Evolutionary conservation across 2,329 filamentous ascomycete species (phyloP).

Genomic region (Capronia coronata): DNA sequence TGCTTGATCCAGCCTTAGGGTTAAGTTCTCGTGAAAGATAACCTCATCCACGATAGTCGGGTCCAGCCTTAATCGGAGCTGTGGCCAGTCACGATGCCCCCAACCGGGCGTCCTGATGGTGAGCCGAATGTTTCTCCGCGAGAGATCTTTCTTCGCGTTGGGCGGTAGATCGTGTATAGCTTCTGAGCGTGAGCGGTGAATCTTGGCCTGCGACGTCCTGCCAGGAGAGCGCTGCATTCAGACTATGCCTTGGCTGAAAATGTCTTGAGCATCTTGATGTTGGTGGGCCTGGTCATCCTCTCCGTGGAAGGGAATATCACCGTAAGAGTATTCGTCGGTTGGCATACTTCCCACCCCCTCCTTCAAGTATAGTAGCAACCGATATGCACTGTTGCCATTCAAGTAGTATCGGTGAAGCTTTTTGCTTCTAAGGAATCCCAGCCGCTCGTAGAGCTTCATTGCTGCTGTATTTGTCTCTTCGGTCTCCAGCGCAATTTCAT

Average conservation of each 20-base stretch:
- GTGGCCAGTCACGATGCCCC: background rate
- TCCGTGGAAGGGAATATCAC: conserved; percentile 21
- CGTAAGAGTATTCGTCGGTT: conserved; percentile 33
- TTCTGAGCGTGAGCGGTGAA: too few relatives aligned
- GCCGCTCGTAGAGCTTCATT: conserved; percentile 83
- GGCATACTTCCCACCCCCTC: conserved; percentile 46
- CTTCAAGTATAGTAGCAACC: conserved; percentile 75
- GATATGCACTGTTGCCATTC: conserved; percentile 91
- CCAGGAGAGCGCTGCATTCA: conserved; percentile 2
- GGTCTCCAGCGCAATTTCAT: conserved; percentile 93
- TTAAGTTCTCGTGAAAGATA: too few relatives aligned
- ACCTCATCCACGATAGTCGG: too few relatives aligned
- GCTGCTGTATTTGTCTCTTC: conserved; percentile 87
- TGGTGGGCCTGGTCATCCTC: conserved; percentile 23
- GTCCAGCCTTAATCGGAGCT: too few relatives aligned
- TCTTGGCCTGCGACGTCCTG: background rate
- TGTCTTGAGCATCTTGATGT: conserved; percentile 8
- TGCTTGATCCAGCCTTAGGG: background rate
- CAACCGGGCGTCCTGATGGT: too few relatives aligned
- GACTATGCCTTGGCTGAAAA: conserved; percentile 16
- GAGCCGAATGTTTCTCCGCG: too few relatives aligned
- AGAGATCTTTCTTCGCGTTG: too few relatives aligned
- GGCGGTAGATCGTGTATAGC: too few relatives aligned
- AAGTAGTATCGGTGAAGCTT: conserved; percentile 91
- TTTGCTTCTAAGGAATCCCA: conserved; percentile 89